phyloP scores from a whole-genome alignment of 1,284 basidiomycete species.

The Takashimella koratensis region DNA sequence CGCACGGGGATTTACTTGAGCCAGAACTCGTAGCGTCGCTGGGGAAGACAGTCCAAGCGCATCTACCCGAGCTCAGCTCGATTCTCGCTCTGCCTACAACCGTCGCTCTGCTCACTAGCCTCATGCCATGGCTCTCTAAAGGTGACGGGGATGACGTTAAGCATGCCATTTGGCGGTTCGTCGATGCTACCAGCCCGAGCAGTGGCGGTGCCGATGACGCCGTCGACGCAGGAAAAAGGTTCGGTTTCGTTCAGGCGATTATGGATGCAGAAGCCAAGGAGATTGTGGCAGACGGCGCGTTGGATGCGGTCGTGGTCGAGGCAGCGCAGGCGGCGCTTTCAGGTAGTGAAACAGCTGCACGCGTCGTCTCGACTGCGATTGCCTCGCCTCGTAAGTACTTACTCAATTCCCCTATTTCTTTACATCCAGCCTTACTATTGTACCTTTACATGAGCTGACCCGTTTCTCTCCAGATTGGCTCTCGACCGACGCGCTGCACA shows the following conservation, averaged over 20 bases:
- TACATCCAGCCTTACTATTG: constrained; percentile 4
- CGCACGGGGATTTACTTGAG: constrained; percentile 14
- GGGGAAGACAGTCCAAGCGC: constrained; percentile 16
- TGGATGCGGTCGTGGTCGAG: constrained; percentile 32
- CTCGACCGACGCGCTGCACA: constrained; percentile 25
- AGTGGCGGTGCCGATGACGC: neutral
- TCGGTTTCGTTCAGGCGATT: neutral
- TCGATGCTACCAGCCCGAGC: too few species aligned
- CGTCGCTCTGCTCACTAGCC: constrained; percentile 6
- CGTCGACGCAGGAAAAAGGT: neutral
- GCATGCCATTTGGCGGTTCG: neutral
- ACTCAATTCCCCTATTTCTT: too few species aligned
- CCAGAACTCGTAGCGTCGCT: constrained; percentile 12
- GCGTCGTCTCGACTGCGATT: neutral
- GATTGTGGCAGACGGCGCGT: constrained; percentile 6
- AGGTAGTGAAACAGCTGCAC: constrained; percentile 7
- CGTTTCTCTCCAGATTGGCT: constrained; percentile 12
- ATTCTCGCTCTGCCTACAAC: constrained; percentile 11
- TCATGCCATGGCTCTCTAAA: neutral
- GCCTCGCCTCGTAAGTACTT: neutral
- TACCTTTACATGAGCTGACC: neutral
- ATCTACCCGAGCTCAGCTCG: constrained; percentile 13
- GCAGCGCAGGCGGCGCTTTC: constrained; percentile 30
- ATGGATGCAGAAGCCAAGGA: neutral
- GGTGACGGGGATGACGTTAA: neutral